Evolutionary conservation across 768 basidiomycete species (phyloP).

Genomic region (Gloeophyllum trabeum): DNA sequence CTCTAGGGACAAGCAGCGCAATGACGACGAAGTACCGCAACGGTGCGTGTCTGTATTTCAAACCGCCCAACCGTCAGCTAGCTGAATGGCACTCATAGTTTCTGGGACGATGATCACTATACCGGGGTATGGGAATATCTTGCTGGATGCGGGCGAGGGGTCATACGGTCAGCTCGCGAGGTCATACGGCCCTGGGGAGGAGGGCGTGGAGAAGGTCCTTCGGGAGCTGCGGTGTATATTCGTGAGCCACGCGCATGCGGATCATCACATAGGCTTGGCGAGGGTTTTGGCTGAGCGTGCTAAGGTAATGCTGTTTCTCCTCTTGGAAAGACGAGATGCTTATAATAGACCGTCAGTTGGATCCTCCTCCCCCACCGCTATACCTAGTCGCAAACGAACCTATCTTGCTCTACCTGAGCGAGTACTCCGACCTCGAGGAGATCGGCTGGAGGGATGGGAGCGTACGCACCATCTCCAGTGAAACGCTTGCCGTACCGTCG

Average conservation of each 20-base stretch:
- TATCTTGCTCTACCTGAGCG: constrained; percentile 58
- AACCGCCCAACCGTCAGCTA: neutral
- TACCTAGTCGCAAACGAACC: constrained; percentile 55
- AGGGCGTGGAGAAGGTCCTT: constrained; percentile 46
- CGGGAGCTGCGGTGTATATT: constrained; percentile 71
- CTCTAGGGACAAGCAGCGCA: constrained; percentile 86
- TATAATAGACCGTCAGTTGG: constrained; percentile 30
- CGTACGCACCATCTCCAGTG: too few relatives aligned
- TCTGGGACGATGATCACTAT: constrained; percentile 70
- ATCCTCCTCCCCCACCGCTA: constrained; percentile 50
- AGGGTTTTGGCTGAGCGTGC: constrained; percentile 63
- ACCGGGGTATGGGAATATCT: constrained; percentile 57
- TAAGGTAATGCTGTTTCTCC: constrained; percentile 34
- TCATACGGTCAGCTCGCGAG: constrained; percentile 84
- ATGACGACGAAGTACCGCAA: constrained; percentile 82
- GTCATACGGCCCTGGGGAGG: constrained; percentile 31
- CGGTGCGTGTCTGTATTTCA: constrained; percentile 30
- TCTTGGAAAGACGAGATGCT: neutral
- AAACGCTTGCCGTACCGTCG: too few relatives aligned
- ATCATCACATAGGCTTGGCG: constrained; percentile 82
- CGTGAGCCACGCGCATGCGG: constrained; percentile 85
- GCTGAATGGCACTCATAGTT: constrained; percentile 25
- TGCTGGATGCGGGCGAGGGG: constrained; percentile 90
- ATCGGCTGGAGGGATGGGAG: constrained; percentile 30
- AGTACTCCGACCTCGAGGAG: constrained; percentile 61